Evolutionary conservation across 1,284 basidiomycete species (phyloP), one percentile per base, ranked within the genome.

Genomic region (Leccinum subfulvum): DNA sequence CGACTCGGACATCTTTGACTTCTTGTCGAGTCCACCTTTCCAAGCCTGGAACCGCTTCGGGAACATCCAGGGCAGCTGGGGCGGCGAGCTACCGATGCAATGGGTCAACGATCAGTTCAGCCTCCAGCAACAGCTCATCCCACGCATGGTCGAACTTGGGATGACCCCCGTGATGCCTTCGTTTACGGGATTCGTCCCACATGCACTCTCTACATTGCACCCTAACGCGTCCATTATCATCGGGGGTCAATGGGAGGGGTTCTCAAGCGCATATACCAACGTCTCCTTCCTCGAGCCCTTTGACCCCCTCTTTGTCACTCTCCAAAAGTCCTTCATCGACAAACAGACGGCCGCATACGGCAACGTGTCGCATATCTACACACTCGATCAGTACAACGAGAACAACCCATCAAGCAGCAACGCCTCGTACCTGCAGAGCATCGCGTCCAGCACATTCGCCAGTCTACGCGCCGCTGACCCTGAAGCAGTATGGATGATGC

Each of bases 381-480:
- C 79, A 30, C 74, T 82, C 39, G 80, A 82, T 65, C 79, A 80
- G 62, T 81, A 80, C 71, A 81, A 79, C 69, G 80, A 81, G 69
- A 78, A 78, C 63, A 63, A 74, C 47, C 80, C 80, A 0, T 74
- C 73, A 62, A 78, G 72, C 62, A 69, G 72, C n/a, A 71, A 78
- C 61, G 47, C 67, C 1, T 69, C 69, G 7, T 82, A 81, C 69
- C 73, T 49, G 47, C 18, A 49, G 47, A 49, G 18, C 18, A 21
- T 49, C 18, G 47, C 47, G n/a, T 81, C 23, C 5, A 70, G 61
- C 56, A 81, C 79, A 1, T 75, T 79, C 37, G 67, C 73, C 9
- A 76, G 76, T 55, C 68, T 81, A 53, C 76, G 74, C 3, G 75
- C 73, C 6, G 77, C 75, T 5, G 80, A 82, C 56, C 11, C 47